Evolutionary conservation across 768 basidiomycete species (phyloP).

Genomic region (Tylopilus vinaceipallidus): DNA sequence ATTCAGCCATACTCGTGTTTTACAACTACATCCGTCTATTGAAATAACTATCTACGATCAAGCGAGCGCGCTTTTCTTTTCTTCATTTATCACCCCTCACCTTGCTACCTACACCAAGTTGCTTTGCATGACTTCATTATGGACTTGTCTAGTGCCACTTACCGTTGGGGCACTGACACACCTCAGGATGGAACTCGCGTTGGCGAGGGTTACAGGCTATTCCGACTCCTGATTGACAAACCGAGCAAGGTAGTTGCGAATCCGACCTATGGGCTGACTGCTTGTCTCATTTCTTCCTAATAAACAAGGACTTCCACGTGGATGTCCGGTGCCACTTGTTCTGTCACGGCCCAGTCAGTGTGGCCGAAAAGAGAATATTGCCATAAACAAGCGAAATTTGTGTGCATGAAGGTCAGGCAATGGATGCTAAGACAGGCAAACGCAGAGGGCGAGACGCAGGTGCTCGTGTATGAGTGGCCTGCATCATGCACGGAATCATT

Average conservation of each 20-base stretch:
- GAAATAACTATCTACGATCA: background rate
- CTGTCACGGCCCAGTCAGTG: too few relatives aligned
- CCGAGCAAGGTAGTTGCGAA: conserved; percentile 1
- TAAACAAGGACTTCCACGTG: conserved; percentile 45
- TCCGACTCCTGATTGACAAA: background rate
- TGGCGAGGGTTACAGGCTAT: background rate
- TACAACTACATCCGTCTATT: too few relatives aligned
- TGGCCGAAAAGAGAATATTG: conserved; percentile 30
- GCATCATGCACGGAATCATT: conserved; percentile 2
- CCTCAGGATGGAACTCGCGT: too few relatives aligned
- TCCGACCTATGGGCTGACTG: background rate
- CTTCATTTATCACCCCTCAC: background rate
- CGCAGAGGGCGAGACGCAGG: background rate
- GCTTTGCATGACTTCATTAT: background rate
- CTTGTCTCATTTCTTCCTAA: background rate
- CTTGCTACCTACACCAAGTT: too few relatives aligned
- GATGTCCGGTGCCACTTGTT: conserved; percentile 27
- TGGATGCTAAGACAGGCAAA: background rate
- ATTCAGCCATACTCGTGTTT: too few relatives aligned
- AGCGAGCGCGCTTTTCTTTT: background rate
- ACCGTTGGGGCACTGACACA: background rate
- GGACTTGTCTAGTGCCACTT: background rate
- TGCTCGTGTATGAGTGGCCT: conserved; percentile 25
- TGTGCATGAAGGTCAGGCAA: background rate
- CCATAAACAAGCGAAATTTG: conserved; percentile 27